Evolutionary conservation across 2,329 filamentous ascomycete genomes (phyloP).

Genomic region (Colletotrichum noveboracense): DNA sequence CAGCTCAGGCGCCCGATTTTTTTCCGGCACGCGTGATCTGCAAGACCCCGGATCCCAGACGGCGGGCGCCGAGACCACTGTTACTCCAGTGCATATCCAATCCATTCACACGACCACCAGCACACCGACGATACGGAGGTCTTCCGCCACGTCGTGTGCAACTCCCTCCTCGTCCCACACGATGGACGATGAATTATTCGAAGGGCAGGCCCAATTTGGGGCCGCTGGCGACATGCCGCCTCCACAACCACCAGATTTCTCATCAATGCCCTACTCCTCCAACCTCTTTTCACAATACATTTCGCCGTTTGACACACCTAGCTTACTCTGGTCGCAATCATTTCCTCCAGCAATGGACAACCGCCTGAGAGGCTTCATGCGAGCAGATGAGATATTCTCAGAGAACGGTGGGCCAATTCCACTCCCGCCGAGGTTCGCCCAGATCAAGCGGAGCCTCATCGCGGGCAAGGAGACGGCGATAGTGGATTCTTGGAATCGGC

Average conservation of each 20-base stretch:
- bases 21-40: constrained; percentile 10
- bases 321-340: constrained; percentile 23
- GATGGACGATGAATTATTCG: constrained; percentile 9
- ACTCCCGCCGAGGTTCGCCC: constrained; percentile 62
- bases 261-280: constrained; percentile 8
- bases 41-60: constrained; percentile 7
- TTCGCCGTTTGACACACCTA: constrained; percentile 22
- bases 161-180: not conserved
- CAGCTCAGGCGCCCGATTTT: constrained; percentile 10
- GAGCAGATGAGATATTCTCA: constrained; percentile 17
- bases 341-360: constrained; percentile 19
- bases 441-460: constrained; percentile 60
- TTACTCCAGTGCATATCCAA: constrained; percentile 8
- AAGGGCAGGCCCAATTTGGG: not conserved
- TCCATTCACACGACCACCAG: not conserved
- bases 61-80: not conserved
- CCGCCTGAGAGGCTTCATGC: constrained; percentile 18
- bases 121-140: not conserved
- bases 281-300: constrained; percentile 12
- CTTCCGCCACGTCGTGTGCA: not conserved
- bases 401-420: constrained; percentile 41
- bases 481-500: constrained; percentile 58
- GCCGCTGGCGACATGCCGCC: not conserved
- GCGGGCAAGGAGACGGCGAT: constrained; percentile 60
- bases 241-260: not conserved